phyloP scores from a whole-genome alignment of 768 basidiomycete species.

The Tulasnella sp. region DNA sequence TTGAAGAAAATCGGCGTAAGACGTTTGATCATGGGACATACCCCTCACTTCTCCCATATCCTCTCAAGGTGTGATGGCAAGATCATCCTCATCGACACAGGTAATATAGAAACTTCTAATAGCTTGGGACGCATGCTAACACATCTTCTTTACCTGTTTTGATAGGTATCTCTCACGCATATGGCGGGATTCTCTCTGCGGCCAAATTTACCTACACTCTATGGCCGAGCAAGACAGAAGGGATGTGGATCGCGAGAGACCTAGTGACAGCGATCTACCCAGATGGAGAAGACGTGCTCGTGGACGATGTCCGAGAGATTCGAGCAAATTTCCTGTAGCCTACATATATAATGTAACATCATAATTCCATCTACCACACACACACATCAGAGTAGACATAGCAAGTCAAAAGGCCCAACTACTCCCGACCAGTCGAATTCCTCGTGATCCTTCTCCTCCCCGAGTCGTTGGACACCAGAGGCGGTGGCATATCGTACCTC shows the following conservation, averaged over 20 bases:
- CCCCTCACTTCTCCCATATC: conserved; percentile 71
- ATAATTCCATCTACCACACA: no score
- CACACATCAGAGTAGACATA: neutral
- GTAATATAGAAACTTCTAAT: no score
- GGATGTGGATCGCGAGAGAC: conserved; percentile 38
- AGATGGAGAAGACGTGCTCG: conserved; percentile 42
- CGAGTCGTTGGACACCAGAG: neutral
- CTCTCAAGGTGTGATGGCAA: conserved; percentile 82
- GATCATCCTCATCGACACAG: conserved; percentile 93
- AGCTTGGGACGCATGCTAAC: no score
- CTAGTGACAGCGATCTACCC: conserved; percentile 55
- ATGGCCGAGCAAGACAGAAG: conserved; percentile 38
- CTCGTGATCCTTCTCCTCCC: conserved; percentile 7
- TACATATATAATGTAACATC: neutral
- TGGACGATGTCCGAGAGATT: conserved; percentile 38
- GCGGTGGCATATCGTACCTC: no score
- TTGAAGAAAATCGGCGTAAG: conserved; percentile 67
- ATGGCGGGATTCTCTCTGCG: conserved; percentile 86
- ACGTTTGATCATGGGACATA: conserved; percentile 94
- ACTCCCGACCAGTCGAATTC: conserved; percentile 4
- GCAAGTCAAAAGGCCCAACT: neutral
- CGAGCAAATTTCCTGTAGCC: conserved; percentile 18
- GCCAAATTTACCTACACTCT: conserved; percentile 79
- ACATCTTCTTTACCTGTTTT: no score
- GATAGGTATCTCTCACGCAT: conserved; percentile 95